Base-by-base conservation (phyloP, 2,329 filamentous ascomycete species). In the Cladosporium sphaerospermum region DNA sequence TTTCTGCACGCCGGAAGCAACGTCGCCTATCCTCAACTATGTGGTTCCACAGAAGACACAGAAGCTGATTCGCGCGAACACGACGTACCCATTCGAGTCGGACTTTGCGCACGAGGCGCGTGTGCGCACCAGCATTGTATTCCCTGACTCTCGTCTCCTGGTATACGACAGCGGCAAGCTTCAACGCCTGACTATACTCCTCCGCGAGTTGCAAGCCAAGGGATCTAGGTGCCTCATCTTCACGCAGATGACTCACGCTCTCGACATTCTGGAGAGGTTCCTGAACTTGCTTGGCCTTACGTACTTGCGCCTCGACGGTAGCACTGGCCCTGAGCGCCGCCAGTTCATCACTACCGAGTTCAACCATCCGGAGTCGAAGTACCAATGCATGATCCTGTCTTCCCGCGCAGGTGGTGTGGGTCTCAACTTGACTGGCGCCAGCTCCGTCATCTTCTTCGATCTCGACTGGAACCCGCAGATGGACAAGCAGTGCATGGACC, bases 401-500 rank as follows among this genome's bases (percentile, higher is more conserved):
- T 96, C 90, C 46, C 84, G 93, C 54, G 96, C 93, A 0, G 93
- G 93, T 60, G 93, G 93, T 52, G 77, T 99, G 1, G 93, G 93
- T 54, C 95, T 99, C 74, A 99, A 99, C 64, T 78, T 99, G 41
- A 97, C 92, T 0, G 93, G 93, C 45, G 93, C 93, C 4, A 93
- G 97, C 69, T 96, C 91, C 0, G 93, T 99, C 63, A 96, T 99
- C 60, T 99, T 99, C 71, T 99, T 97, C 71, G 93, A 99, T 65
- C 84, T 97, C 55, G 93, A 99, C 68, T 99, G 95, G 95, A 99
- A 99, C 64, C 93, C 93, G 0, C 93, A 95, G 48, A 99, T 99
- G 93, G 93, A 99, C 75, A 96, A 96, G 71, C 93, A 99, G 71
- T 99, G 93, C 64, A 95, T 99, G 72, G 95, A 99, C 69, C 83